Evolutionary conservation across 768 basidiomycete genomes (phyloP), one percentile per base, ranked within the genome.

Genomic region (Xerocomellus chrysenteron): DNA sequence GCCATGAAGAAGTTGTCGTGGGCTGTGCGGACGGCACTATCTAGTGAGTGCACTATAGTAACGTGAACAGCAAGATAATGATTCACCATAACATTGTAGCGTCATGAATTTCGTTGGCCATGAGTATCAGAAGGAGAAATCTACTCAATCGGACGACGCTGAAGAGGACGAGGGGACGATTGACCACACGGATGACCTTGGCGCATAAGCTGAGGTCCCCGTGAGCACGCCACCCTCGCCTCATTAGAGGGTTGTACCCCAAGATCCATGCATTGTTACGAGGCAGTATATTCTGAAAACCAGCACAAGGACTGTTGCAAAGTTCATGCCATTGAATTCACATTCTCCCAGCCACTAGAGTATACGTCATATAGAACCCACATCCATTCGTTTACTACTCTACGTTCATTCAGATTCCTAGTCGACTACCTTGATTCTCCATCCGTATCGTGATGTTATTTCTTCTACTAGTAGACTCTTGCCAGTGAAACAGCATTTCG

Each of bases 21-120:
- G 92, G 92, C 0, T 94, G 92, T 76, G 90, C 90, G 28, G 92
- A 94, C 71, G 92, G 92, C 14, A 92, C 90, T 4, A 94, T 94
- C 63, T 94, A 94, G 91, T 94, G 59, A 75, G 90, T 78, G 14
- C 48, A 4, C 41, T 10, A 3, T 13, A 4, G 1, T 50, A 37
- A 37, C 28, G 21, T 32, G 21, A 49, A 32, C 21, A 43, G 42
- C 10, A 3, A 14, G 26, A 37, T 52, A 26, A 53, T 69, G 62
- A 69, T 53, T 36, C 42, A 35, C 46, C 8, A 26, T 59, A 43
- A 10, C 33, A 42, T 37, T 36, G 32, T 54, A 83, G 82, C 63
- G 80, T 86, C 36, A 82, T 85, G 83, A 82, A 76, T 59, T 84
- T 86, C 57, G 80, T 84, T 55, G 83, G 83, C 14, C 79, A 85